Evolutionary conservation across 2,329 filamentous ascomycete genomes (phyloP).

Genomic region (Fusarium sp.): DNA sequence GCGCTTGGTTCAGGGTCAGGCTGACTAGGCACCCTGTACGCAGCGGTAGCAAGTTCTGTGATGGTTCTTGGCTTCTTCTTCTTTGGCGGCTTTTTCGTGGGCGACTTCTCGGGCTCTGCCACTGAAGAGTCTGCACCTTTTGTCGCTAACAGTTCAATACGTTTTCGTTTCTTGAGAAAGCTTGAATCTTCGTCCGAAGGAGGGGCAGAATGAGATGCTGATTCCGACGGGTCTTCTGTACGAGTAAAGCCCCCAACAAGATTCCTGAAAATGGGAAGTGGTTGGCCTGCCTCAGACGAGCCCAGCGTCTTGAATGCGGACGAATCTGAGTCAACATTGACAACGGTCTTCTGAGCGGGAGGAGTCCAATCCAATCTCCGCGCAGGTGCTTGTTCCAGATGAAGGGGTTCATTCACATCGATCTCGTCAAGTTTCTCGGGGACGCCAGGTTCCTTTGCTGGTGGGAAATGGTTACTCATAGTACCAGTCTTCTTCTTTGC

Average conservation of each 20-base stretch:
- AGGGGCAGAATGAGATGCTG: conserved; percentile 21
- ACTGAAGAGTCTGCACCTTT: conserved; percentile 41
- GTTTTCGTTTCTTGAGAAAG: conserved; percentile 65
- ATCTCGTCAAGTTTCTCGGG: conserved; percentile 25
- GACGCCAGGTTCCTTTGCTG: conserved; percentile 27
- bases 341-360: conserved; percentile 56
- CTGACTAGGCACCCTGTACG: conserved; percentile 61
- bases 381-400: conserved; percentile 62
- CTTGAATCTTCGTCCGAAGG: conserved; percentile 46
- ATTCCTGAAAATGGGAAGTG: conserved; percentile 55
- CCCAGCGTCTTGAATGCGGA: conserved; percentile 38
- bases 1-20: conserved; percentile 49
- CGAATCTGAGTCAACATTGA: conserved; percentile 47
- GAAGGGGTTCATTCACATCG: conserved; percentile 50
- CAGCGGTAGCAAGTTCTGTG: conserved; percentile 79
- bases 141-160: conserved; percentile 61
- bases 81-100: conserved; percentile 66
- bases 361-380: conserved; percentile 77
- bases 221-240: conserved; percentile 43
- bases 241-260: conserved; percentile 58
- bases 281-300: conserved; percentile 18
- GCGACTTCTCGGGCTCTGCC: conserved; percentile 46
- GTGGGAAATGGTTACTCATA: conserved; percentile 51
- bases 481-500: conserved; percentile 41
- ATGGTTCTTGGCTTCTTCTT: conserved; percentile 83